phyloP scores from a whole-genome alignment of 495 filamentous ascomycete species.

The Hypoxylon subgilvum region DNA sequence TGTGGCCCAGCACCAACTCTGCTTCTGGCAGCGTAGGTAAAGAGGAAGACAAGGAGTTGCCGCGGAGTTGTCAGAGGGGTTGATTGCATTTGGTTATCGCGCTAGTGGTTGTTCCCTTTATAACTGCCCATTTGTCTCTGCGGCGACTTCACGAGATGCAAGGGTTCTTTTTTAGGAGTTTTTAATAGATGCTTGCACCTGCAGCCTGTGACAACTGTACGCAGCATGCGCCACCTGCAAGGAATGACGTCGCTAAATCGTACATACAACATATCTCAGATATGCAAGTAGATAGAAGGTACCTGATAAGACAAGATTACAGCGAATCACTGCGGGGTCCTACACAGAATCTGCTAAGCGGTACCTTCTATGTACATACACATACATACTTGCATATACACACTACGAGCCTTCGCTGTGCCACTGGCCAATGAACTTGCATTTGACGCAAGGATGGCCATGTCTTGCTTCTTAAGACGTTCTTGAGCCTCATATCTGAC shows the following conservation, averaged over 20 bases:
- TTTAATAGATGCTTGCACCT: slow-evolving; percentile 12
- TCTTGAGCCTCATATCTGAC: slow-evolving; percentile 23
- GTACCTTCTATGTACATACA: not conserved
- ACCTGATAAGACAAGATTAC: slow-evolving; percentile 7
- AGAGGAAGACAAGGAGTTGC: not conserved
- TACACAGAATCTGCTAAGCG: too few species aligned
- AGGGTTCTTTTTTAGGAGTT: slow-evolving; percentile 10
- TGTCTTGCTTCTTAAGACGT: slow-evolving; percentile 6
- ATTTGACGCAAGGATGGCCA: slow-evolving; percentile 25
- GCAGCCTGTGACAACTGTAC: slow-evolving; percentile 17
- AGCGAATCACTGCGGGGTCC: slow-evolving; percentile 19
- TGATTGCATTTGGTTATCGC: slow-evolving; percentile 5
- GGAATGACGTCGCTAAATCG: slow-evolving; percentile 26
- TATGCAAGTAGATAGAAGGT: too few species aligned
- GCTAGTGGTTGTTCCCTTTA: slow-evolving; percentile 25
- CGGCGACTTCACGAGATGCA: too few species aligned
- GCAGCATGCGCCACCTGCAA: slow-evolving; percentile 28
- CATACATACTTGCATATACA: not conserved
- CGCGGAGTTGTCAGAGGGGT: slow-evolving; percentile 8
- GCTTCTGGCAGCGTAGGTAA: not conserved
- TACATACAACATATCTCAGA: too few species aligned
- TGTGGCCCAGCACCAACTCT: not conserved
- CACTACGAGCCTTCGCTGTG: slow-evolving; percentile 17
- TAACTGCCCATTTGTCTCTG: slow-evolving; percentile 20
- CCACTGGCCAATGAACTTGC: slow-evolving; percentile 16